These are phyloP conservation scores for Boletellus sp. DNA, from an alignment of 768 basidiomycete genomes.

Conservation along the genomic window DNA sequence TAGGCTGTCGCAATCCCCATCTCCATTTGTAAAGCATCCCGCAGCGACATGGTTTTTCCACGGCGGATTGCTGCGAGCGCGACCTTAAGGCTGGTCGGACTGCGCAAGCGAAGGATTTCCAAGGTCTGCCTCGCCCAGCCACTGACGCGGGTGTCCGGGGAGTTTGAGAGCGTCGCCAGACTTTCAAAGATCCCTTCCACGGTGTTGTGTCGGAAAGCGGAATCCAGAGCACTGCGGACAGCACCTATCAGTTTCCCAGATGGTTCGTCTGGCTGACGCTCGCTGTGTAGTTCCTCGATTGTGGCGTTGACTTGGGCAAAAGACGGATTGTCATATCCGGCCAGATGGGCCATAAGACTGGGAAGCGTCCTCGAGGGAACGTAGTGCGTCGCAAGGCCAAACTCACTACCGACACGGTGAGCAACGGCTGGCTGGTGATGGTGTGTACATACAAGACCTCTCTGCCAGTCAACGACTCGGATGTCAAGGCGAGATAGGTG, in stretches of 20 bases:
- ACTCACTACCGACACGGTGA: slow-evolving; percentile 52
- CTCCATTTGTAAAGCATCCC: slow-evolving; percentile 77
- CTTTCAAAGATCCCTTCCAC: slow-evolving; percentile 67
- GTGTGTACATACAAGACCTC: slow-evolving; percentile 72
- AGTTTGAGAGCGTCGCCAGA: slow-evolving; percentile 42
- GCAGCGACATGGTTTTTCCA: slow-evolving; percentile 61
- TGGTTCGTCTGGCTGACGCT: slow-evolving; percentile 56
- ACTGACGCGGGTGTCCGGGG: slow-evolving; percentile 44
- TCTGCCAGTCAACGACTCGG: slow-evolving; percentile 66
- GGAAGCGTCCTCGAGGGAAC: slow-evolving; percentile 75
- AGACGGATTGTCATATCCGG: slow-evolving; percentile 36
- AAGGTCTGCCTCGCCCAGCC: slow-evolving; percentile 77
- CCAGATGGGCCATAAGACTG: slow-evolving; percentile 64
- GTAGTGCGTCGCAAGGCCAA: slow-evolving; percentile 93
- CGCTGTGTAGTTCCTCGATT: slow-evolving; percentile 58
- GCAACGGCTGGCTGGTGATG: slow-evolving; percentile 5
- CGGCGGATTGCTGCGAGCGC: slow-evolving; percentile 74
- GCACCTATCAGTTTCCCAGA: slow-evolving; percentile 52
- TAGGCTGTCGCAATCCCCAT: slow-evolving; percentile 84
- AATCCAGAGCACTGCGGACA: slow-evolving; percentile 75
- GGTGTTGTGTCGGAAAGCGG: slow-evolving; percentile 65
- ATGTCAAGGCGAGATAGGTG: slow-evolving; percentile 90
- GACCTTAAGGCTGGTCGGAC: slow-evolving; percentile 91
- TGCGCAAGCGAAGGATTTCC: slow-evolving; percentile 58
- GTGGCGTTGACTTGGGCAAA: slow-evolving; percentile 59